Percentiles rank a stretch among this genome's conserved stretches.
These are phyloP conservation scores for Falciphora oryzae DNA, from an alignment of 2,329 filamentous ascomycete species.

Conservation along the genomic window DNA sequence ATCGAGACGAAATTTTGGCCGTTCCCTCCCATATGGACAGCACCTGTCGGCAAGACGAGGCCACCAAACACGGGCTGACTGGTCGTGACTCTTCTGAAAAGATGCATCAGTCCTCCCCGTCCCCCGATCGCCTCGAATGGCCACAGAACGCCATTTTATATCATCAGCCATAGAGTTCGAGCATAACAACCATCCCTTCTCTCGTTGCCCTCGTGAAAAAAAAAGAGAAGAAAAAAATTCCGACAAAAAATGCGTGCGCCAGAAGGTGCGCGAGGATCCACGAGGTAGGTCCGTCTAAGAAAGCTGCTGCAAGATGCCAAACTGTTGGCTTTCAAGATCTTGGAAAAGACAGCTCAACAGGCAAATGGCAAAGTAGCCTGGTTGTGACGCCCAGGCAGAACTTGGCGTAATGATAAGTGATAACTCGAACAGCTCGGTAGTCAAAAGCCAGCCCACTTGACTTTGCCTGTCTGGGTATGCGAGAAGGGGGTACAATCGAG, in stretches of 20 bases:
- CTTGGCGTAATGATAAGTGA: neutral
- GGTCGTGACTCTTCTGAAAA: constrained; percentile 12
- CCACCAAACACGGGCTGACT: constrained; percentile 5
- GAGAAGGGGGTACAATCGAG: neutral
- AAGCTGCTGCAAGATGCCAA: neutral
- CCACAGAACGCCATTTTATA: constrained; percentile 1
- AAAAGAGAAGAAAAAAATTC: neutral
- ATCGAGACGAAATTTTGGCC: neutral
- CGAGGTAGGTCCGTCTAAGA: neutral
- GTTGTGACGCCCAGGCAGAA: neutral
- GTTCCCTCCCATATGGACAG: neutral
- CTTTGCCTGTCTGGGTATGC: neutral
- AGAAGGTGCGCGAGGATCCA: neutral
- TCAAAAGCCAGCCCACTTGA: neutral
- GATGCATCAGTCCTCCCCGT: constrained; percentile 10
- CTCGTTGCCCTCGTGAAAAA: neutral
- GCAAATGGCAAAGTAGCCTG: neutral
- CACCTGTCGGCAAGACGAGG: neutral
- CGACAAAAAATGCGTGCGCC: neutral
- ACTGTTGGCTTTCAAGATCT: neutral
- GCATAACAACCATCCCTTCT: neutral
- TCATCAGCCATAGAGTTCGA: neutral
- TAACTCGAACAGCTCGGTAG: neutral
- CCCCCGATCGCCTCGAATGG: constrained; percentile 6
- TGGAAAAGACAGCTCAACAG: neutral